phyloP scores from a whole-genome alignment of 2,329 filamentous ascomycete species.

The Diplodia mutila region DNA sequence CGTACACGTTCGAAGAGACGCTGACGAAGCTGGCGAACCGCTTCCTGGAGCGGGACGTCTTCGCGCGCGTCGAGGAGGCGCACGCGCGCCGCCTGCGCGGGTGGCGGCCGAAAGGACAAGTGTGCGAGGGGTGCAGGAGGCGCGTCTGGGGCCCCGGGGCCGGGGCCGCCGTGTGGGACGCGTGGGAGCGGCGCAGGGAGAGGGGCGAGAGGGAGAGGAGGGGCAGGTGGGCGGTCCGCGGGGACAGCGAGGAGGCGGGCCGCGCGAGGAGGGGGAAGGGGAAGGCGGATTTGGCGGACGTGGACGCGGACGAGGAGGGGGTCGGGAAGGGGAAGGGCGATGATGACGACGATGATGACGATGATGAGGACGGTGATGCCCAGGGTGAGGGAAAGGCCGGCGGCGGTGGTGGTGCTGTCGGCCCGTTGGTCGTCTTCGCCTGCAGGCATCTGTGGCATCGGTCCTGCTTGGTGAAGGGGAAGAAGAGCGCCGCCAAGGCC shows the following conservation, averaged over 20 bases:
- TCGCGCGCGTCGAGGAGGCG: conserved; percentile 77
- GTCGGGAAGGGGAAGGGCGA: conserved; percentile 37
- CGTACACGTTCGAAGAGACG: conserved; percentile 93
- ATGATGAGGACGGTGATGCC: conserved; percentile 49
- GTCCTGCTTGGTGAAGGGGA: conserved; percentile 34
- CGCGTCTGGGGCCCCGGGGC: conserved; percentile 89
- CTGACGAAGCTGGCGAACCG: conserved; percentile 83
- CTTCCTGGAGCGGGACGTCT: conserved; percentile 86
- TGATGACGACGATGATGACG: conserved; percentile 49
- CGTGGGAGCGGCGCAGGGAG: conserved; percentile 70
- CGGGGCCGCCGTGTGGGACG: conserved; percentile 73
- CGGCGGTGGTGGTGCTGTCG: conserved; percentile 38
- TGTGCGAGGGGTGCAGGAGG: conserved; percentile 82
- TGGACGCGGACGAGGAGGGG: conserved; percentile 33
- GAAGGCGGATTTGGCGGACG: conserved; percentile 30
- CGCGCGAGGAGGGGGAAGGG: conserved; percentile 59
- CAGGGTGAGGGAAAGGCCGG: conserved; percentile 43
- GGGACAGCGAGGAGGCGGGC: conserved; percentile 39
- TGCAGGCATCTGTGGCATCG: conserved; percentile 47
- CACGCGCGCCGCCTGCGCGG: conserved; percentile 77
- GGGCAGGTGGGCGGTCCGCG: conserved; percentile 45
- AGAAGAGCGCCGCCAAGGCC: not conserved
- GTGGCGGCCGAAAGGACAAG: conserved; percentile 85
- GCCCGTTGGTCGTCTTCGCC: conserved; percentile 43
- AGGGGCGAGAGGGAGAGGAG: conserved; percentile 48